These are phyloP conservation scores for Leccinum angustisporum DNA, from an alignment of 1,284 basidiomycete genomes.

Conservation along the genomic window DNA sequence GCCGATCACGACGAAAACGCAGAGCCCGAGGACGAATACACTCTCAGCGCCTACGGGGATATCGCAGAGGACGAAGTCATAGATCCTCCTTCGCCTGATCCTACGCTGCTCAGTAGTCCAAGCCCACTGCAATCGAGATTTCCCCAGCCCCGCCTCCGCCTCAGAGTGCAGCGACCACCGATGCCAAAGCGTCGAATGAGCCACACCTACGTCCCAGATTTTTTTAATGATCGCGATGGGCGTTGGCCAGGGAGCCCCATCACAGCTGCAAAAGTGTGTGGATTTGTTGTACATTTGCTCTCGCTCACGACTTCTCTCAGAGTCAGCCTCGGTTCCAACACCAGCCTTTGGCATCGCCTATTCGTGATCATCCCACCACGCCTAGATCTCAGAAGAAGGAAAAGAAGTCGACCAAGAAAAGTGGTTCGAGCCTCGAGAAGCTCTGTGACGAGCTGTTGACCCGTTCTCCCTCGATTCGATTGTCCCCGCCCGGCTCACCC, in stretches of 20 bases:
- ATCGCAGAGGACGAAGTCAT: conserved; percentile 22
- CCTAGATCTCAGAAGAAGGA: not conserved
- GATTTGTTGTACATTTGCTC: not conserved
- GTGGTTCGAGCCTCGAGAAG: conserved; percentile 16
- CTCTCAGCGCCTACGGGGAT: conserved; percentile 30
- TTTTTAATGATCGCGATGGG: conserved; percentile 3
- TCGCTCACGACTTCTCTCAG: conserved; percentile 9
- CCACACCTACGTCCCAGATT: conserved; percentile 8
- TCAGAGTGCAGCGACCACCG: conserved; percentile 26
- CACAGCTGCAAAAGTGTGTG: conserved; percentile 16
- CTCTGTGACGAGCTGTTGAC: conserved; percentile 19
- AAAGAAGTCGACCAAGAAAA: not conserved
- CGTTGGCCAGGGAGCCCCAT: conserved; percentile 19
- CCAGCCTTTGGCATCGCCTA: conserved; percentile 17
- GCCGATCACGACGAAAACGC: not conserved
- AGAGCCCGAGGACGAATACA: conserved; percentile 29
- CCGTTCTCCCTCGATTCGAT: conserved; percentile 21
- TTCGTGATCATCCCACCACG: not conserved
- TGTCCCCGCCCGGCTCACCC: conserved; percentile 23
- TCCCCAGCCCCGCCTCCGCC: conserved; percentile 22
- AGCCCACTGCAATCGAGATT: not conserved
- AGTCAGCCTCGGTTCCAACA: conserved; percentile 13
- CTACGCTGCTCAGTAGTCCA: not conserved
- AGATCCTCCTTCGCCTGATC: conserved; percentile 3
- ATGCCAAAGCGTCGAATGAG: conserved; percentile 27